Percentiles rank a stretch among this genome's conserved stretches.
These are phyloP conservation scores for Cenococcum geophilum DNA, from an alignment of 495 filamentous ascomycete genomes.

Conservation along the genomic window DNA sequence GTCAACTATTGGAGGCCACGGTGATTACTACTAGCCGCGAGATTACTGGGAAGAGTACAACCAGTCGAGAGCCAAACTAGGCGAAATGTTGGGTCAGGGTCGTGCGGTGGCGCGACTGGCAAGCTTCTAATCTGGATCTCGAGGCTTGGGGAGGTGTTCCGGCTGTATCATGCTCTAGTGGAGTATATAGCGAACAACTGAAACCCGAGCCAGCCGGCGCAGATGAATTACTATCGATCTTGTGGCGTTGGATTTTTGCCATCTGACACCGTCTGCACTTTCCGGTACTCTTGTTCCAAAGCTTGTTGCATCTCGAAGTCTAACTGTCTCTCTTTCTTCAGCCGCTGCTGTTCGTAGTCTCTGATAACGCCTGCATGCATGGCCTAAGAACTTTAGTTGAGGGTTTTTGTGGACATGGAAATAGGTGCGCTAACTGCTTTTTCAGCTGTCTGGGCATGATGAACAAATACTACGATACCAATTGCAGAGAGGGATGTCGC, in stretches of 20 bases:
- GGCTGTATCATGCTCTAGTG: too few species aligned
- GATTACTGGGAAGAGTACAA: too few species aligned
- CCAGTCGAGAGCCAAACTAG: too few species aligned
- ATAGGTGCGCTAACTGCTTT: constrained; percentile 57
- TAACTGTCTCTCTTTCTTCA: constrained; percentile 73
- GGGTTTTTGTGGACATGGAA: constrained; percentile 5
- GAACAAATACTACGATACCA: constrained; percentile 77
- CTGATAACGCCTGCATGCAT: constrained; percentile 95
- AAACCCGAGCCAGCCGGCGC: too few species aligned
- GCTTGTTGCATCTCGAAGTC: constrained; percentile 89
- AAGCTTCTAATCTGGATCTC: too few species aligned
- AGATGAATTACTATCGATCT: neutral
- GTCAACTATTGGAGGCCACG: too few species aligned
- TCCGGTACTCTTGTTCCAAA: constrained; percentile 84
- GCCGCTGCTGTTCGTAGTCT: constrained; percentile 86
- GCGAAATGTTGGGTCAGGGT: too few species aligned
- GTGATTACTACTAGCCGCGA: too few species aligned
- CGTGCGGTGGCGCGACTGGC: too few species aligned
- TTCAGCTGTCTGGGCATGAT: constrained; percentile 80
- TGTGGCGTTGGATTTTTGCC: constrained; percentile 15
- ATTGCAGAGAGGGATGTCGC: constrained; percentile 69
- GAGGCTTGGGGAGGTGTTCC: too few species aligned
- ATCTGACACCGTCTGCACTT: constrained; percentile 63
- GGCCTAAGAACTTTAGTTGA: constrained; percentile 49
- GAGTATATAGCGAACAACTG: too few species aligned